phyloP scores from a whole-genome alignment of 2,329 filamentous ascomycete species.

The Apiospora phragmitis region DNA sequence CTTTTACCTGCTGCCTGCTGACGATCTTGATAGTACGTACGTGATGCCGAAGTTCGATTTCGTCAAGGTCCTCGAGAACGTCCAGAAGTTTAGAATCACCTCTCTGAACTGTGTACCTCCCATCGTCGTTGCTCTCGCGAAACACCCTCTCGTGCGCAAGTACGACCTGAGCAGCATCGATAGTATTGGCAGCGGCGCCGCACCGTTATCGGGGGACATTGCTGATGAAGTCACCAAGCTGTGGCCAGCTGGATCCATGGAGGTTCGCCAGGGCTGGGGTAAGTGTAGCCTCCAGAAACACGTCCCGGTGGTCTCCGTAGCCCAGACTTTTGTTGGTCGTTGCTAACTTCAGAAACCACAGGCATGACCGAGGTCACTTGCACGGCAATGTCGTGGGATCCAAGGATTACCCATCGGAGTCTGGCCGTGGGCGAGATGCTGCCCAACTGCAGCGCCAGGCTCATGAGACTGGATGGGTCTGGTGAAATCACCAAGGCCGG shows the following conservation, averaged over 20 bases:
- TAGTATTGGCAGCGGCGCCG: constrained; percentile 63
- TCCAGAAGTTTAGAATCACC: constrained; percentile 70
- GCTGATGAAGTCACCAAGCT: constrained; percentile 58
- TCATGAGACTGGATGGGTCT: constrained; percentile 59
- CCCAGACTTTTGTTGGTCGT: not conserved
- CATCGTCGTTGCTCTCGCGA: constrained; percentile 71
- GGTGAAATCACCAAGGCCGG: constrained; percentile 50
- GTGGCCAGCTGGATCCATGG: constrained; percentile 42
- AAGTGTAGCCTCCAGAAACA: constrained; percentile 72
- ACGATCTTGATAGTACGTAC: constrained; percentile 52
- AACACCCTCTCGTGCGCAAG: constrained; percentile 64
- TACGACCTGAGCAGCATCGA: constrained; percentile 70
- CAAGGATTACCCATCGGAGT: constrained; percentile 40
- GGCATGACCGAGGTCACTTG: constrained; percentile 87
- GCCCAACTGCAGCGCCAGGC: constrained; percentile 68
- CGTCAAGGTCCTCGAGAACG: constrained; percentile 65
- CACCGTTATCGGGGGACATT: constrained; percentile 63
- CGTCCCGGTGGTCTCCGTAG: constrained; percentile 41
- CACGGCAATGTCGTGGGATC: constrained; percentile 65
- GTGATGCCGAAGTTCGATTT: constrained; percentile 81
- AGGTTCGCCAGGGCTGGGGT: constrained; percentile 72
- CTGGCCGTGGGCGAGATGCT: constrained; percentile 64
- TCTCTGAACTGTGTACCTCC: constrained; percentile 70
- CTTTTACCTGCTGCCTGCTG: not conserved
- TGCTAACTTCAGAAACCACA: not conserved